Conservation (phyloP, 2,329 filamentous ascomycete species). For the Colletotrichum spaethianum region DNA sequence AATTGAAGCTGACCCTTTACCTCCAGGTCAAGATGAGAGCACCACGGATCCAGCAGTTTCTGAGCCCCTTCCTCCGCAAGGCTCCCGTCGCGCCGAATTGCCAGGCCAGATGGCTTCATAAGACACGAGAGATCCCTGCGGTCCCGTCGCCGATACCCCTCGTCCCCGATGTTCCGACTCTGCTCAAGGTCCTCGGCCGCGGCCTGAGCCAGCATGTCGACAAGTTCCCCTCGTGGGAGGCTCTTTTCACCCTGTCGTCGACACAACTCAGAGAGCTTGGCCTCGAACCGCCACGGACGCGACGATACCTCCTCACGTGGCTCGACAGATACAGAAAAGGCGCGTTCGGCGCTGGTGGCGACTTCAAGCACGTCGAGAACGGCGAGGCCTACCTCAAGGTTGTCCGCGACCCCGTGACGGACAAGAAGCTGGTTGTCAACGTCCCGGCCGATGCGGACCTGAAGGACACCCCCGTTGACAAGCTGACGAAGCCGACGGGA, state of each 20-base stretch:
- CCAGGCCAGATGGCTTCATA: slow-evolving; percentile 61
- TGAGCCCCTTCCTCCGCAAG: slow-evolving; percentile 40
- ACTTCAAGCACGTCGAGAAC: slow-evolving; percentile 79
- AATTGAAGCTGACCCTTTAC: slow-evolving; percentile 22
- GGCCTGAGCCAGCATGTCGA: slow-evolving; percentile 83
- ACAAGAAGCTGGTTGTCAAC: slow-evolving; percentile 68
- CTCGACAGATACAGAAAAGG: slow-evolving; percentile 86
- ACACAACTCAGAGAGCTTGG: slow-evolving; percentile 85
- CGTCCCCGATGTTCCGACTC: slow-evolving; percentile 86
- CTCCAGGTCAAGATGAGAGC: slow-evolving; percentile 40
- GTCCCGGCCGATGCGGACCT: slow-evolving; percentile 62
- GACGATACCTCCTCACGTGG: slow-evolving; percentile 90
- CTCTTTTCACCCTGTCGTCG: slow-evolving; percentile 86
- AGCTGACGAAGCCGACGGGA: slow-evolving; percentile 57
- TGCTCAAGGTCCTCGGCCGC: slow-evolving; percentile 92
- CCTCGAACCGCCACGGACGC: slow-evolving; percentile 85
- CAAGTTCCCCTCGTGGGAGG: slow-evolving; percentile 93
- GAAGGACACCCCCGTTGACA: slow-evolving; percentile 47
- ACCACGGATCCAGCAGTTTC: slow-evolving; percentile 33
- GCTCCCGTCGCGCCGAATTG: slow-evolving; percentile 47
- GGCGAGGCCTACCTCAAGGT: slow-evolving; percentile 68
- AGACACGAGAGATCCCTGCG: slow-evolving; percentile 54
- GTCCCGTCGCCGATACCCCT: slow-evolving; percentile 84
- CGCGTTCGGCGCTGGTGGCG: slow-evolving; percentile 84
- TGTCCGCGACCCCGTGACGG: slow-evolving; percentile 56